phyloP scores from a whole-genome alignment of 352 stramenopile species.

The Globisporangium uncinulatum region DNA sequence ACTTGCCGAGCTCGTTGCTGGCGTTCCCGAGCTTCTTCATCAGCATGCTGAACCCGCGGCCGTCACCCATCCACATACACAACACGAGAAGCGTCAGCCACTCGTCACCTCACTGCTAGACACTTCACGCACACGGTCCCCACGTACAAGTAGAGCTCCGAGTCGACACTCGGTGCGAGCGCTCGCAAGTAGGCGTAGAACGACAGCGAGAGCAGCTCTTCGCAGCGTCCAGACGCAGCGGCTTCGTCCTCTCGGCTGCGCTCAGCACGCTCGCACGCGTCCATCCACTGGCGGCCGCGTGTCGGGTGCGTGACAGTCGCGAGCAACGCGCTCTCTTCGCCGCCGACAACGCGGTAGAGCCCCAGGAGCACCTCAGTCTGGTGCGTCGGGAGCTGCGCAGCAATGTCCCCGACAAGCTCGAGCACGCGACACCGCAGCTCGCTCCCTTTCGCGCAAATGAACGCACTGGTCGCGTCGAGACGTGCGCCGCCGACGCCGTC shows the following conservation, averaged over 20 bases:
- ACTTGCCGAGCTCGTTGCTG: slow-evolving; percentile 80
- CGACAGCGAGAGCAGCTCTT: slow-evolving; percentile 38
- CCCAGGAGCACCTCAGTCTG: slow-evolving; percentile 18
- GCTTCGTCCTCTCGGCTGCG: neutral
- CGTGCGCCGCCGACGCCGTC: slow-evolving; percentile 35
- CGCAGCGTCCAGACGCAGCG: neutral
- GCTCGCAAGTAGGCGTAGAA: slow-evolving; percentile 67
- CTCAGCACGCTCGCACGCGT: neutral
- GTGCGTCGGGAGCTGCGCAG: slow-evolving; percentile 30
- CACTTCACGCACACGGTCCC: neutral
- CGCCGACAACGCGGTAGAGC: slow-evolving; percentile 46
- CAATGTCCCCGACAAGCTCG: slow-evolving; percentile 64
- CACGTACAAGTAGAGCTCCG: slow-evolving; percentile 82
- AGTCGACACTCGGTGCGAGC: slow-evolving; percentile 54
- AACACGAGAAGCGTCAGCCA: neutral
- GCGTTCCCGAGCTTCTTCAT: slow-evolving; percentile 88
- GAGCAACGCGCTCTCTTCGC: slow-evolving; percentile 29
- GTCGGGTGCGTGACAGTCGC: neutral
- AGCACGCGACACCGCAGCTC: slow-evolving; percentile 65
- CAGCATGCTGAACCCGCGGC: slow-evolving; percentile 38
- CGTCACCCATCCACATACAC: slow-evolving; percentile 1
- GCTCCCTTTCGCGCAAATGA: slow-evolving; percentile 33
- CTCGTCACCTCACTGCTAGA: neutral
- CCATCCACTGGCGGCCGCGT: slow-evolving; percentile 2
- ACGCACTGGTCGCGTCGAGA: slow-evolving; percentile 12